A percentile compares a stretch with the other conserved stretches of the same genome.
phyloP scores from a whole-genome alignment of 352 stramenopile genomes.

The Peronospora destructor region DNA sequence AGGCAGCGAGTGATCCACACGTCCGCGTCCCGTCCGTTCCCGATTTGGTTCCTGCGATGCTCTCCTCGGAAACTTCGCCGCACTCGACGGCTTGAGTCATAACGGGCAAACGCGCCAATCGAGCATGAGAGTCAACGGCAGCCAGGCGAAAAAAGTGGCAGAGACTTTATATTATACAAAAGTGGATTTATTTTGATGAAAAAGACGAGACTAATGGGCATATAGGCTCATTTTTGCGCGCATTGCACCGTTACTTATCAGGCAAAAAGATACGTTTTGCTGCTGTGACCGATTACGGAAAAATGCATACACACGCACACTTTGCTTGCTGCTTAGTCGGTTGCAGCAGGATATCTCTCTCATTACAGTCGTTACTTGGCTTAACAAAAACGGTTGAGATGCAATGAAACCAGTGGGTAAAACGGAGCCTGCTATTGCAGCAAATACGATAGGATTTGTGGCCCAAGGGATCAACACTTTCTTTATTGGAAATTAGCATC shows the following conservation, averaged over 20 bases:
- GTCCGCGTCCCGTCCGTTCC: constrained; percentile 19
- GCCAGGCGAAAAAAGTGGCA: constrained; percentile 20
- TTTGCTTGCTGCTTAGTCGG: neutral
- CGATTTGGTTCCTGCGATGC: constrained; percentile 11
- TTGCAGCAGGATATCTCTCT: neutral
- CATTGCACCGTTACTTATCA: neutral
- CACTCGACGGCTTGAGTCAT: constrained; percentile 16
- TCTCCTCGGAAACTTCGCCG: constrained; percentile 24
- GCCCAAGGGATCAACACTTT: neutral
- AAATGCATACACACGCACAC: neutral
- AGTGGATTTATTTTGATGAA: neutral
- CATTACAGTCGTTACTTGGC: constrained; percentile 11
- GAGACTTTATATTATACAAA: constrained; percentile 2
- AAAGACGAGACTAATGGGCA: neutral
- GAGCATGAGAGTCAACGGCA: constrained; percentile 16
- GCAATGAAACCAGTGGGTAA: neutral
- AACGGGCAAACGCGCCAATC: constrained; percentile 26
- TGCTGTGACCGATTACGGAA: neutral
- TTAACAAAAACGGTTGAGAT: constrained; percentile 7
- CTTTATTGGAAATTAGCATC: neutral
- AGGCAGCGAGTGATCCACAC: constrained; percentile 20
- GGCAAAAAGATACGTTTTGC: neutral
- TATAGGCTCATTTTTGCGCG: no score
- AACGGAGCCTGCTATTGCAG: neutral
- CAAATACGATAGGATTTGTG: neutral